Conservation (phyloP, 208 protist genomes). For the Crithidia sp. region DNA sequence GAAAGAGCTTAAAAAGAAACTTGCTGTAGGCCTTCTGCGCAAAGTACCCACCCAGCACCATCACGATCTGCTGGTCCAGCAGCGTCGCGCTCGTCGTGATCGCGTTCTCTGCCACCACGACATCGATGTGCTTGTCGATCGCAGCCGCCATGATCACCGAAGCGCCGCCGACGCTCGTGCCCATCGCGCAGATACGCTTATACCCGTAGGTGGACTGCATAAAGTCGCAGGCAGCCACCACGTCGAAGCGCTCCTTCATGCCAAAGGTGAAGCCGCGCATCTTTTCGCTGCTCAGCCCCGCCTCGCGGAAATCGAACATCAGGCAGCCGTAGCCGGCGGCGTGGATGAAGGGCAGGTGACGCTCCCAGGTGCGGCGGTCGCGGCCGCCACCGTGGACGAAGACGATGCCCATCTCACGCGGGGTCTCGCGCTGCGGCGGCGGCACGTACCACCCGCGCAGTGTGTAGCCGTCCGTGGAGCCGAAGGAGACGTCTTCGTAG, state of each 20-base stretch:
- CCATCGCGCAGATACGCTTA: slow-evolving; percentile 81
- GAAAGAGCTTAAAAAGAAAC: slow-evolving; percentile 74
- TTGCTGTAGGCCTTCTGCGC: slow-evolving; percentile 54
- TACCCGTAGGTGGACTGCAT: slow-evolving; percentile 74
- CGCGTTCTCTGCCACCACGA: slow-evolving; percentile 91
- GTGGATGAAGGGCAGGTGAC: slow-evolving; percentile 88
- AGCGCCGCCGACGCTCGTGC: slow-evolving; percentile 89
- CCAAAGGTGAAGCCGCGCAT: slow-evolving; percentile 89
- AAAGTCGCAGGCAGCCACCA: slow-evolving; percentile 77
- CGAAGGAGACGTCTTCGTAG: slow-evolving; percentile 85
- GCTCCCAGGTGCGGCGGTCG: slow-evolving; percentile 89
- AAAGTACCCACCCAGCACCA: slow-evolving; percentile 79
- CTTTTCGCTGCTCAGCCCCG: slow-evolving; percentile 85
- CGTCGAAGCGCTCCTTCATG: slow-evolving; percentile 90
- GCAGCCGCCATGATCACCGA: slow-evolving; percentile 91
- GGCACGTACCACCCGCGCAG: slow-evolving; percentile 90
- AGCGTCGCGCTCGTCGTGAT: slow-evolving; percentile 83
- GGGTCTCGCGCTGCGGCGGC: slow-evolving; percentile 23
- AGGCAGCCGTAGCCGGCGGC: slow-evolving; percentile 82
- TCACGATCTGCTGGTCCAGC: slow-evolving; percentile 82
- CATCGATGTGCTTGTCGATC: slow-evolving; percentile 85
- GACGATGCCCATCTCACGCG: slow-evolving; percentile 70
- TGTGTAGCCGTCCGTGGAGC: slow-evolving; percentile 68
- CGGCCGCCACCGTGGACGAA: slow-evolving; percentile 92
- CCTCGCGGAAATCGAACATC: slow-evolving; percentile 92